Conservation (phyloP, 2,329 filamentous ascomycete species). For the Colletotrichum eleusines region DNA sequence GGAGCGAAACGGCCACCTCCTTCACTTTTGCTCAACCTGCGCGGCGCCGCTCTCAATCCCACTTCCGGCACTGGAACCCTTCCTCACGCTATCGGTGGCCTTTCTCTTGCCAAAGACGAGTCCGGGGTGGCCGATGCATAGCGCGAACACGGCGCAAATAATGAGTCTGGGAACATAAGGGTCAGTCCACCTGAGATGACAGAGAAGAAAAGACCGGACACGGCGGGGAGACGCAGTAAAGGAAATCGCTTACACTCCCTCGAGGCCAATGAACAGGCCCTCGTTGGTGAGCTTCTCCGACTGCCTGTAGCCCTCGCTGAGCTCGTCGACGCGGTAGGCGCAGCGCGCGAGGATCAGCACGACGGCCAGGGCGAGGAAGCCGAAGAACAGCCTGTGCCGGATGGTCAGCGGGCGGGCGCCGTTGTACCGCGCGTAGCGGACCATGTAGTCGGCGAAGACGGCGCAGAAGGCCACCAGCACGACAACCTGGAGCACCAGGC, state of each 20-base stretch:
- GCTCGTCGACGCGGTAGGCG: conserved; percentile 73
- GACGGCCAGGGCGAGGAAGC: conserved; percentile 65
- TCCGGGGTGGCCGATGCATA: conserved; percentile 58
- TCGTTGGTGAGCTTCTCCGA: conserved; percentile 66
- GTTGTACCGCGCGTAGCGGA: conserved; percentile 49
- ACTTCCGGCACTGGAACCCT: conserved; percentile 34
- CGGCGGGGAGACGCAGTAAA: conserved; percentile 41
- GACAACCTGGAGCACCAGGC: conserved; percentile 69
- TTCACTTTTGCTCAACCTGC: conserved; percentile 20
- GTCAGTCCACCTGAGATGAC: not conserved
- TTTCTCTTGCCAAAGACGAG: conserved; percentile 49
- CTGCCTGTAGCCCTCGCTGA: conserved; percentile 68
- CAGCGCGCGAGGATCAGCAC: conserved; percentile 71
- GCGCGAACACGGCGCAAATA: conserved; percentile 51
- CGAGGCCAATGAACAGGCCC: conserved; percentile 64
- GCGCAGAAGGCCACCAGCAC: conserved; percentile 65
- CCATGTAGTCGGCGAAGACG: conserved; percentile 62
- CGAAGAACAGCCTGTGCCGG: conserved; percentile 60
- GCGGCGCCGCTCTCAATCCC: conserved; percentile 10
- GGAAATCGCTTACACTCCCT: conserved; percentile 57
- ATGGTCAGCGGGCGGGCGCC: conserved; percentile 42
- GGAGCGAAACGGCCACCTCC: not conserved
- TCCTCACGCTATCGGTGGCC: conserved; percentile 4
- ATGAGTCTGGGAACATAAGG: conserved; percentile 49
- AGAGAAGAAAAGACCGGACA: too few relatives aligned